Conservation (phyloP, 2,329 filamentous ascomycete species). For the Trichoderma asperellum region DNA sequence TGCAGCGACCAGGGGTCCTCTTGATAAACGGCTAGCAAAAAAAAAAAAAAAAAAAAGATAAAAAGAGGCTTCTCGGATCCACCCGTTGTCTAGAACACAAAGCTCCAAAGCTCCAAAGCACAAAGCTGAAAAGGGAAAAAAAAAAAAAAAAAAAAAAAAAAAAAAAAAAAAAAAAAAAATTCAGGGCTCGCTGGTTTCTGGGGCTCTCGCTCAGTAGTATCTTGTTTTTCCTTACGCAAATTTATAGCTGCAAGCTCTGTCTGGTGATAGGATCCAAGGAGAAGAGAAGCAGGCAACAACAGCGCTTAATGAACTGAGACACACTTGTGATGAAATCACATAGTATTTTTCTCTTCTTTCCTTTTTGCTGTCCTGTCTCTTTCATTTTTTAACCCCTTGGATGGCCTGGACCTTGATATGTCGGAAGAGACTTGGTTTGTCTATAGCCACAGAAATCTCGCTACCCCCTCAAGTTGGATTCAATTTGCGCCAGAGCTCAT, state of each 20-base stretch:
- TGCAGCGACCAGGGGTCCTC: constrained; percentile 14
- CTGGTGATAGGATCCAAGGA: not conserved
- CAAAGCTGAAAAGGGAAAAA: not conserved
- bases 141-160: too few relatives aligned
- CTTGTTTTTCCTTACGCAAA: not conserved
- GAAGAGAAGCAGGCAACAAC: not conserved
- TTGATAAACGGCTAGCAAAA: constrained; percentile 1
- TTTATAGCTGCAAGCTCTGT: not conserved
- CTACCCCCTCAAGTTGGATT: not conserved
- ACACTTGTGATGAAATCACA: not conserved
- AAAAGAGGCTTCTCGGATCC: constrained; percentile 9
- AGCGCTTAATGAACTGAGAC: constrained; percentile 1
- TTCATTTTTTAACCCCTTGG: not conserved
- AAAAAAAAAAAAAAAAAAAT: too few relatives aligned
- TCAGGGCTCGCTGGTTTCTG: not conserved
- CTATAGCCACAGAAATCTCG: not conserved
- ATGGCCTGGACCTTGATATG: not conserved
- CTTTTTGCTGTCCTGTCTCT: not conserved
- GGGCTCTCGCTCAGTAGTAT: not conserved
- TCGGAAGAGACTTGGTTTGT: not conserved
- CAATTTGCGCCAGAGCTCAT: not conserved
- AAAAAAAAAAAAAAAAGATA: not conserved
- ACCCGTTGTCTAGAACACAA: constrained; percentile 22
- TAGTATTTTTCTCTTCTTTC: not conserved
- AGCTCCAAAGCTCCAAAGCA: constrained; percentile 5